Evolutionary conservation across 306 rosid species (phyloP).

Genomic region (Pterocarpus macrocarpus): DNA sequence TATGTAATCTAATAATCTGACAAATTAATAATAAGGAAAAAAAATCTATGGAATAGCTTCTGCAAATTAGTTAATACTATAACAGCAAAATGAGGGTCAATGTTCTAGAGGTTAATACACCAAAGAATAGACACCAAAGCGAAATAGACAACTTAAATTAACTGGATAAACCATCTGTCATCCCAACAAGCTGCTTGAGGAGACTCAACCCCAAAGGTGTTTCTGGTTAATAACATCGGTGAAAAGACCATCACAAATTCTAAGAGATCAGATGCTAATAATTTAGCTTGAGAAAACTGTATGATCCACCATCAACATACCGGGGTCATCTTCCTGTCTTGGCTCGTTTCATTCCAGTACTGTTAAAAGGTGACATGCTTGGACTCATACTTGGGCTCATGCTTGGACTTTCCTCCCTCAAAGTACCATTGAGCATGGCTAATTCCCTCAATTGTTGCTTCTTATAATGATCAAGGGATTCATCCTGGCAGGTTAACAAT

Average conservation of each 20-base stretch:
- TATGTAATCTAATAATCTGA: slow-evolving; percentile 42
- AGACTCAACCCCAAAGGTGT: slow-evolving; percentile 45
- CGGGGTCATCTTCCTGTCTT: slow-evolving; percentile 81
- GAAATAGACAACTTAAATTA: slow-evolving; percentile 17
- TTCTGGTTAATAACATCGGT: slow-evolving; percentile 48
- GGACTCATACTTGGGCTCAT: slow-evolving; percentile 93
- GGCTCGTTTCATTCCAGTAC: slow-evolving; percentile 88
- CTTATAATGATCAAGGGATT: slow-evolving; percentile 89
- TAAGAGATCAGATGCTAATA: slow-evolving; percentile 47
- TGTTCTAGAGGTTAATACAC: slow-evolving; percentile 62
- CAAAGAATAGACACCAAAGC: slow-evolving; percentile 60
- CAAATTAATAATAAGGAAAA: neutral
- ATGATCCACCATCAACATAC: slow-evolving; percentile 36
- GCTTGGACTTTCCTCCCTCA: slow-evolving; percentile 95
- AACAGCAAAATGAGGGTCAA: slow-evolving; percentile 49
- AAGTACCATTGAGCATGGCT: slow-evolving; percentile 88
- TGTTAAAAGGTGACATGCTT: slow-evolving; percentile 90
- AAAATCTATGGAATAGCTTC: slow-evolving; percentile 33
- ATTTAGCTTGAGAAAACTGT: slow-evolving; percentile 46
- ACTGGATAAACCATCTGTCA: slow-evolving; percentile 43
- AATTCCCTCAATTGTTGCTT: slow-evolving; percentile 89
- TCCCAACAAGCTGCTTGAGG: slow-evolving; percentile 47
- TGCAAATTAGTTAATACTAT: slow-evolving; percentile 53
- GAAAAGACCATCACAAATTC: slow-evolving; percentile 46
- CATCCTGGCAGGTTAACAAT: slow-evolving; percentile 65